Conservation (phyloP, 495 filamentous ascomycete genomes). For the Xylaria scruposa region DNA sequence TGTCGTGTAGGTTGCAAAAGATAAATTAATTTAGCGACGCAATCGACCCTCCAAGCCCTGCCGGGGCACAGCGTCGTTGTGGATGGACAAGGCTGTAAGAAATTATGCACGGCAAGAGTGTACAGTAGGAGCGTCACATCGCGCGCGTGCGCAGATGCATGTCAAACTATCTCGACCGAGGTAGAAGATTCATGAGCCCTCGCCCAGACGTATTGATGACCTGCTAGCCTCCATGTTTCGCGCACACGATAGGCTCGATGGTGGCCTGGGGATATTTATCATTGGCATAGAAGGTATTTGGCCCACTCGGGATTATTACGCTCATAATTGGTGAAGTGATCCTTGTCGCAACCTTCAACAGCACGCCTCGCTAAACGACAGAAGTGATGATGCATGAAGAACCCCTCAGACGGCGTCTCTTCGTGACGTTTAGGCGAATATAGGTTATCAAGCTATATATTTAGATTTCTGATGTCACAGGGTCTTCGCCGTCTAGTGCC, state of each 20-base stretch:
- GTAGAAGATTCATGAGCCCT: neutral
- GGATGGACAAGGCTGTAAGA: conserved; percentile 25
- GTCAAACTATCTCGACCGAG: conserved; percentile 10
- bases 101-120: conserved; percentile 26
- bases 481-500: neutral
- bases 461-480: neutral
- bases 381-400: conserved; percentile 13
- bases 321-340: conserved; percentile 18
- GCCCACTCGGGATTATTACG: conserved; percentile 8
- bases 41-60: conserved; percentile 20
- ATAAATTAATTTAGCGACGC: conserved; percentile 23
- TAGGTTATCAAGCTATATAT: neutral
- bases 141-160: conserved; percentile 17
- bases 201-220: conserved; percentile 16
- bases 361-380: conserved; percentile 3
- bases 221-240: conserved; percentile 16
- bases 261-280: conserved; percentile 16
- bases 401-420: conserved; percentile 7
- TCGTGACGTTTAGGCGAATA: neutral
- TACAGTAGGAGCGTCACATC: conserved; percentile 24
- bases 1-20: conserved; percentile 14
- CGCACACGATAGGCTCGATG: neutral
- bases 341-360: conserved; percentile 14
- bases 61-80: conserved; percentile 4
- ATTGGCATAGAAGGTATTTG: conserved; percentile 19